Conservation (phyloP, 306 rosid species). For the Abrus precatorius region DNA sequence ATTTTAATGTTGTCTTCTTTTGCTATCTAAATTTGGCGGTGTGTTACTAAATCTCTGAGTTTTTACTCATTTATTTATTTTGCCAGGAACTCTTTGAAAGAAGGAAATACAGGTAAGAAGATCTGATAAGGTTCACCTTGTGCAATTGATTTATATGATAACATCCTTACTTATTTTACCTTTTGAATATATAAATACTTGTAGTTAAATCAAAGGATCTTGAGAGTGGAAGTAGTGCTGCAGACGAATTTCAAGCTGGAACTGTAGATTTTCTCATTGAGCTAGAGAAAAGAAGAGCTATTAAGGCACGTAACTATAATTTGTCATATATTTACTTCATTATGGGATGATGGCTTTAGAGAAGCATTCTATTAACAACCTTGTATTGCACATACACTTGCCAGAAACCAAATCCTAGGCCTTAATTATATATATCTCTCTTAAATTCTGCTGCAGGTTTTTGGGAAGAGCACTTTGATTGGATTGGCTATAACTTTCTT, state of each 20-base stretch:
- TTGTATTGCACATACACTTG: background rate
- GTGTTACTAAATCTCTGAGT: slow-evolving; percentile 29
- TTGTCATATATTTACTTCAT: background rate
- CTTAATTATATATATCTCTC: background rate
- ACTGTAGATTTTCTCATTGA: slow-evolving; percentile 78
- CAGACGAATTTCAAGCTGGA: slow-evolving; percentile 62
- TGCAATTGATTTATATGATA: background rate
- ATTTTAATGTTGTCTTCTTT: slow-evolving; percentile 16
- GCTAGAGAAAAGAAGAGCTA: slow-evolving; percentile 80
- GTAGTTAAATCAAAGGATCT: slow-evolving; percentile 56
- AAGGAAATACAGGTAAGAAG: slow-evolving; percentile 56
- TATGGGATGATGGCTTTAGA: slow-evolving; percentile 8
- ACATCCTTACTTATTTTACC: slow-evolving; percentile 21
- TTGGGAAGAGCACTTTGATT: slow-evolving; percentile 74
- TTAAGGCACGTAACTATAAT: slow-evolving; percentile 62
- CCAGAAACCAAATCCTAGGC: slow-evolving; percentile 17
- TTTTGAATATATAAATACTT: slow-evolving; percentile 25
- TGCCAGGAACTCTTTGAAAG: slow-evolving; percentile 49
- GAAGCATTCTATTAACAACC: slow-evolving; percentile 20
- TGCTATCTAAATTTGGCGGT: background rate
- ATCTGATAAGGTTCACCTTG: background rate
- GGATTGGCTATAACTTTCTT: slow-evolving; percentile 81
- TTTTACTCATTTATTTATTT: slow-evolving; percentile 16
- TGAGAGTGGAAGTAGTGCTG: slow-evolving; percentile 52
- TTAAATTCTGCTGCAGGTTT: slow-evolving; percentile 62